Conservation (phyloP, 345 rosid genomes). For the Salix dunnii region DNA sequence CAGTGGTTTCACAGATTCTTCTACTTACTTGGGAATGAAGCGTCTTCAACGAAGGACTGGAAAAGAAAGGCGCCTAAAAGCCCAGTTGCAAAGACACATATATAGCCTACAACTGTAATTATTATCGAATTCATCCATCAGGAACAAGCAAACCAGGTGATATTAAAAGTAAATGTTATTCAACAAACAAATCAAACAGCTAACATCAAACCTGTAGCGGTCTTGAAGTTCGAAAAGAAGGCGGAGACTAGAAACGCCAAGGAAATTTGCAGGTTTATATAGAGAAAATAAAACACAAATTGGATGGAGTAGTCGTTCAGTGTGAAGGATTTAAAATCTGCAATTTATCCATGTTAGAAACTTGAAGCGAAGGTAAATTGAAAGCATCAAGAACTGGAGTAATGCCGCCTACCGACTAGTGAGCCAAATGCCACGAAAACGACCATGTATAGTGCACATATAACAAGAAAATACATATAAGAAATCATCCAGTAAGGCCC, state of each 20-base stretch:
- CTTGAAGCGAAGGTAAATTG: slow-evolving; percentile 11
- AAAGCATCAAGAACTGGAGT: slow-evolving; percentile 1
- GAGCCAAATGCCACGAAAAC: slow-evolving; percentile 77
- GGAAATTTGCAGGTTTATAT: slow-evolving; percentile 79
- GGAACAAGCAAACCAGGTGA: slow-evolving; percentile 11
- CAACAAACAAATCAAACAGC: slow-evolving; percentile 1
- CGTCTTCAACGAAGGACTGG: slow-evolving; percentile 54
- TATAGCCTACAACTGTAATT: slow-evolving; percentile 59
- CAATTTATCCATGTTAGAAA: slow-evolving; percentile 23
- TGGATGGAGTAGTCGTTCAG: slow-evolving; percentile 70
- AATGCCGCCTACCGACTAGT: slow-evolving; percentile 62
- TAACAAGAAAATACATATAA: slow-evolving; percentile 65
- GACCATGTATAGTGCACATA: slow-evolving; percentile 58
- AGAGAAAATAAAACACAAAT: slow-evolving; percentile 60
- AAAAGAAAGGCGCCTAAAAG: slow-evolving; percentile 76
- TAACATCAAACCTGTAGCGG: slow-evolving; percentile 69
- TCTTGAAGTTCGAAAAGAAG: slow-evolving; percentile 65
- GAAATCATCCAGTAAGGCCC: slow-evolving; percentile 90
- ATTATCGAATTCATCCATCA: slow-evolving; percentile 10
- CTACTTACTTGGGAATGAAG: slow-evolving; percentile 72
- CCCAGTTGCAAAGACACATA: slow-evolving; percentile 74
- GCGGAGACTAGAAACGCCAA: slow-evolving; percentile 70
- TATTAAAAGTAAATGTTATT: background rate
- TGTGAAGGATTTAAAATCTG: slow-evolving; percentile 79
- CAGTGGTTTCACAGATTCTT: slow-evolving; percentile 1